A percentile compares a stretch with the other conserved stretches of the same genome.
phyloP scores from a whole-genome alignment of 495 filamentous ascomycete species.

The Hyaloscypha bicolor region DNA sequence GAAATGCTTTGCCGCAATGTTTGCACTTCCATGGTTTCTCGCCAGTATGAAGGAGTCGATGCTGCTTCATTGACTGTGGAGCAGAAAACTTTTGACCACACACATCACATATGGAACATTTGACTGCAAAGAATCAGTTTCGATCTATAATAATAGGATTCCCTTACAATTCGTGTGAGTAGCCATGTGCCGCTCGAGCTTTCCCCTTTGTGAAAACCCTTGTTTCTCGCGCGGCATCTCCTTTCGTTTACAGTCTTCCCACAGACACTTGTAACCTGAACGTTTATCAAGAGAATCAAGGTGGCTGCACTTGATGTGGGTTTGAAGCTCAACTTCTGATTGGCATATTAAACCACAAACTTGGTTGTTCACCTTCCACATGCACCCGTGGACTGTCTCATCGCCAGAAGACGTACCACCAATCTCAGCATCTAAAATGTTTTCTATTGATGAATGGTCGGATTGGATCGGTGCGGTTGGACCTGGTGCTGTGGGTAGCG shows the following conservation, averaged over 20 bases:
- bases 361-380: conserved; percentile 34
- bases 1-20: conserved; percentile 55
- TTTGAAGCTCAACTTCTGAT: conserved; percentile 36
- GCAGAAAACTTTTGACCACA: conserved; percentile 61
- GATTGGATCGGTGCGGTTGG: conserved; percentile 1
- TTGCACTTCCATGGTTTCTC: conserved; percentile 60
- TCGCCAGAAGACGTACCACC: conserved; percentile 13
- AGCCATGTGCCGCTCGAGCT: conserved; percentile 64
- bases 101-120: conserved; percentile 54
- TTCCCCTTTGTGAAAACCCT: conserved; percentile 56
- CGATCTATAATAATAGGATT: background rate
- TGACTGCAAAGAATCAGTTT: conserved; percentile 46
- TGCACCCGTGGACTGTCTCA: conserved; percentile 31
- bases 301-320: conserved; percentile 45
- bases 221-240: conserved; percentile 34
- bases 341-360: conserved; percentile 21
- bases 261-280: conserved; percentile 47
- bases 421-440: background rate
- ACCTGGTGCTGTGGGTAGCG: conserved; percentile 17
- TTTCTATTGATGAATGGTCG: background rate
- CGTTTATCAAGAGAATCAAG: conserved; percentile 41
- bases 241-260: conserved; percentile 48
- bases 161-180: conserved; percentile 64
- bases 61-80: conserved; percentile 61
- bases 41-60: conserved; percentile 62